These are phyloP conservation scores for Neofusicoccum cordaticola DNA, from an alignment of 2,329 filamentous ascomycete genomes.

Conservation along the genomic window DNA sequence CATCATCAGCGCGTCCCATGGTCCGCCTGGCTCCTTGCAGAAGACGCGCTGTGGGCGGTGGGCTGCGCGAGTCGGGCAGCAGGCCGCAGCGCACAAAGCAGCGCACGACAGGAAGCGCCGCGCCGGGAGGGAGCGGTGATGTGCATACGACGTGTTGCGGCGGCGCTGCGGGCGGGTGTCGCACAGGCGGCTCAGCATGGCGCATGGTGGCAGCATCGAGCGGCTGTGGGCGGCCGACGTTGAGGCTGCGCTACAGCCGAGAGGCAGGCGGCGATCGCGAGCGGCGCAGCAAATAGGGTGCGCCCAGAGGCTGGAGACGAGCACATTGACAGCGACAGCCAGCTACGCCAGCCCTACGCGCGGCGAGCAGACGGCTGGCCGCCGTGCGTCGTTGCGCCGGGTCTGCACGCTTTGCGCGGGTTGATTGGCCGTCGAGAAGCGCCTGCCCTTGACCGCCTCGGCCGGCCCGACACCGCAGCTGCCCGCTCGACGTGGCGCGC, in stretches of 20 bases:
- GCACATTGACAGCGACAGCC: background rate
- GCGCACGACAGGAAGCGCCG: background rate
- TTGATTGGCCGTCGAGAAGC: background rate
- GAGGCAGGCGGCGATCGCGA: too few species aligned
- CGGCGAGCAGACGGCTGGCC: conserved; percentile 47
- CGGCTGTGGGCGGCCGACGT: background rate
- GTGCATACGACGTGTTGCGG: background rate
- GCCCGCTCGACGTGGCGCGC: background rate
- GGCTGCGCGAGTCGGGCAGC: too few species aligned
- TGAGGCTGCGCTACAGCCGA: background rate
- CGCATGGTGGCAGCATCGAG: background rate
- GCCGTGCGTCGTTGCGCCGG: conserved; percentile 63
- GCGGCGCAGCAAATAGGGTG: conserved; percentile 9
- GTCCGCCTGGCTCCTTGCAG: too few species aligned
- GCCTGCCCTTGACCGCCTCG: background rate
- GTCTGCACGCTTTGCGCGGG: background rate
- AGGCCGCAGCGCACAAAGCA: background rate
- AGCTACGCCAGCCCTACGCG: background rate
- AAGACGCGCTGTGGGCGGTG: too few species aligned
- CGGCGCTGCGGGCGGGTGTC: background rate
- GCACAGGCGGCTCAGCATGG: background rate
- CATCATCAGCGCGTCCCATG: too few species aligned
- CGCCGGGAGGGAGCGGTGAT: background rate
- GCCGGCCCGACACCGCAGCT: background rate
- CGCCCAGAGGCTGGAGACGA: conserved; percentile 2